phyloP scores from a whole-genome alignment of 257 asterid species.

The Fraxinus quadrangulata region DNA sequence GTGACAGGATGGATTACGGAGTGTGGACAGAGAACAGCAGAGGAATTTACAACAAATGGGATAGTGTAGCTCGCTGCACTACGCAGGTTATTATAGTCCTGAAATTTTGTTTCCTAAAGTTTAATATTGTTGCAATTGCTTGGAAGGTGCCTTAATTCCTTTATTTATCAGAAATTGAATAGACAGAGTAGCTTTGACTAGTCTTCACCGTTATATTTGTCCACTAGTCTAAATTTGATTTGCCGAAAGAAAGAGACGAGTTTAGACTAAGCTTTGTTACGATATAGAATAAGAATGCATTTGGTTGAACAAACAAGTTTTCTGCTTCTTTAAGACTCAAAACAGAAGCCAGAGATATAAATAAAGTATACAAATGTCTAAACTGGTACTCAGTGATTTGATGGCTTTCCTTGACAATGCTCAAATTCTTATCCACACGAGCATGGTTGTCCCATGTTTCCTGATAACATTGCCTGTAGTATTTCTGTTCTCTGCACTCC shows the following conservation, averaged over 20 bases:
- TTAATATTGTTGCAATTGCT: not conserved
- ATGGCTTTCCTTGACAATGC: constrained; percentile 2
- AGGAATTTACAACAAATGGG: constrained; percentile 91
- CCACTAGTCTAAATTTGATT: not conserved
- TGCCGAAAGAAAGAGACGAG: not conserved
- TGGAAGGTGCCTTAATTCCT: not conserved
- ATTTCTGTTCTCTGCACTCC: not conserved
- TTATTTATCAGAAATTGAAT: not conserved
- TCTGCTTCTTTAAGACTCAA: not conserved
- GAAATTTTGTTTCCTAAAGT: constrained; percentile 9
- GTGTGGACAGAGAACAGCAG: constrained; percentile 91
- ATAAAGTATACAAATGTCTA: not conserved
- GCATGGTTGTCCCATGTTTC: not conserved
- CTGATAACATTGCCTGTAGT: not conserved
- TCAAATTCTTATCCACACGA: not conserved
- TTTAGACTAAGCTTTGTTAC: not conserved
- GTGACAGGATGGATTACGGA: constrained; percentile 85
- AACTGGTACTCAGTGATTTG: constrained; percentile 1
- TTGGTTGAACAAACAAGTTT: not conserved
- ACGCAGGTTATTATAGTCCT: constrained; percentile 60
- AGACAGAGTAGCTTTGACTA: not conserved
- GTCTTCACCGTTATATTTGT: not conserved
- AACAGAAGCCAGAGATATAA: not conserved
- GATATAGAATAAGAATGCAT: not conserved
- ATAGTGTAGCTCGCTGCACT: constrained; percentile 92